A percentile compares a stretch with the other conserved stretches of the same genome.
Evolutionary conservation across 2,329 filamentous ascomycete genomes (phyloP).

Genomic region (Epichloe sylvatica): DNA sequence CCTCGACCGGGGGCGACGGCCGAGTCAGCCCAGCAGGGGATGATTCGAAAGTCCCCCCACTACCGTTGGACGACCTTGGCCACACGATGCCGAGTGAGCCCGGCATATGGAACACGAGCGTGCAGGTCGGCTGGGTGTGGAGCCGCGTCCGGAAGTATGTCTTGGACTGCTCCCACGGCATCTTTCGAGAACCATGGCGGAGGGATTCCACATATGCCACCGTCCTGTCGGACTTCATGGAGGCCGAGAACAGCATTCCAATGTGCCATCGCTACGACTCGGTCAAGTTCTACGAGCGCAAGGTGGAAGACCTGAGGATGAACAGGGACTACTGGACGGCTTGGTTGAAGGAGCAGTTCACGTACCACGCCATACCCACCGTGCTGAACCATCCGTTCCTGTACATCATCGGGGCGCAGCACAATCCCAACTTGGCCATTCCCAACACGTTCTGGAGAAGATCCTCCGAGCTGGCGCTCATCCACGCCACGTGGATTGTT

Average conservation of each 20-base stretch:
- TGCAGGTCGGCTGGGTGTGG: constrained; percentile 38
- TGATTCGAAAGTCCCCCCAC: constrained; percentile 24
- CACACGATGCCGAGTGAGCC: constrained; percentile 25
- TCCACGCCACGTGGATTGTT: constrained; percentile 40
- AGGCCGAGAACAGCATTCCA: constrained; percentile 33
- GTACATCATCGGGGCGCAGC: constrained; percentile 37
- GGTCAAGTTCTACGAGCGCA: constrained; percentile 37
- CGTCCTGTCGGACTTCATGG: constrained; percentile 36
- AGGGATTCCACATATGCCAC: constrained; percentile 37
- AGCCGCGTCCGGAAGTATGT: constrained; percentile 32
- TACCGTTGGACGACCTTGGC: constrained; percentile 31
- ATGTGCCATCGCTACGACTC: constrained; percentile 39
- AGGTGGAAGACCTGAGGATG: constrained; percentile 28
- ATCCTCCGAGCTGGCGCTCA: constrained; percentile 35
- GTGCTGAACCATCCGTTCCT: constrained; percentile 40
- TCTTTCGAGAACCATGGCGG: constrained; percentile 35
- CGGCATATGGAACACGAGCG: constrained; percentile 36
- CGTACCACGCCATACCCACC: constrained; percentile 36
- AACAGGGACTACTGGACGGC: constrained; percentile 36
- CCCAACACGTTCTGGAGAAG: constrained; percentile 40
- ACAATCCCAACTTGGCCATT: constrained; percentile 36
- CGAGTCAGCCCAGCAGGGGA: constrained; percentile 11
- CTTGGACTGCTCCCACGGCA: constrained; percentile 31
- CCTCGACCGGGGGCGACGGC: constrained; percentile 11
- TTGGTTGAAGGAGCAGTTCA: constrained; percentile 39